Evolutionary conservation across 805 yeast species (phyloP).

Genomic region (Metschnikowia sp.): DNA sequence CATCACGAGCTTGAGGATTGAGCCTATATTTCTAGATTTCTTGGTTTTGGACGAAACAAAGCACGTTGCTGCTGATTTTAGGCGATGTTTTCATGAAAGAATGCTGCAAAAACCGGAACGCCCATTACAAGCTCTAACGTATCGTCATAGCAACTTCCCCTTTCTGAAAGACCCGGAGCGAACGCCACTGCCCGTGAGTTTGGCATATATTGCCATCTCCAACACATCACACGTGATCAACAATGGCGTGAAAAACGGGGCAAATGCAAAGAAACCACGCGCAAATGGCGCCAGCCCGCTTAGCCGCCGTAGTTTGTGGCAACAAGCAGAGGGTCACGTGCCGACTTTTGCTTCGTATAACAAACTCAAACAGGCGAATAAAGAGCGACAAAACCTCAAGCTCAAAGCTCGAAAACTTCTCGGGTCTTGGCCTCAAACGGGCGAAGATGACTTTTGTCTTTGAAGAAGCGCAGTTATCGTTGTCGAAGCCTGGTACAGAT

Average conservation of each 20-base stretch:
- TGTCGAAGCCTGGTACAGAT: too few species aligned
- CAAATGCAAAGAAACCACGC: conserved; percentile 44
- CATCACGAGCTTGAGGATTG: conserved; percentile 34
- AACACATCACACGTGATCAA: conserved; percentile 40
- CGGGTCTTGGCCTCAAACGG: conserved; percentile 44
- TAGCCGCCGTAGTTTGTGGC: conserved; percentile 27
- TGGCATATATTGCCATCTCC: conserved; percentile 24
- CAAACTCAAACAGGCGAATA: conserved; percentile 18
- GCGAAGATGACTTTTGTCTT: conserved; percentile 1
- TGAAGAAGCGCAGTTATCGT: background rate
- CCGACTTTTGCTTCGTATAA: conserved; percentile 13
- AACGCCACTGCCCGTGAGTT: conserved; percentile 30
- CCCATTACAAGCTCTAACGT: conserved; percentile 21
- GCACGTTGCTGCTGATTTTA: conserved; percentile 24
- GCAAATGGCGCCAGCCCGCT: conserved; percentile 41
- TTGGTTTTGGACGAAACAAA: conserved; percentile 45
- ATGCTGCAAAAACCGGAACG: conserved; percentile 10
- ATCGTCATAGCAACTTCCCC: conserved; percentile 19
- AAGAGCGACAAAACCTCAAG: conserved; percentile 29
- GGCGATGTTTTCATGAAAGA: conserved; percentile 41
- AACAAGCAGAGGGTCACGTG: conserved; percentile 7
- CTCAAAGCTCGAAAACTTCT: conserved; percentile 25
- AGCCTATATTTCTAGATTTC: conserved; percentile 42
- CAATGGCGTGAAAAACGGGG: conserved; percentile 63
- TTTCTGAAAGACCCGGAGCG: conserved; percentile 21